Evolutionary conservation across 1,139 yeast genomes (phyloP), one percentile per base, ranked within the genome.

Genomic region (Hemisphaericaspora xylofermentans): DNA sequence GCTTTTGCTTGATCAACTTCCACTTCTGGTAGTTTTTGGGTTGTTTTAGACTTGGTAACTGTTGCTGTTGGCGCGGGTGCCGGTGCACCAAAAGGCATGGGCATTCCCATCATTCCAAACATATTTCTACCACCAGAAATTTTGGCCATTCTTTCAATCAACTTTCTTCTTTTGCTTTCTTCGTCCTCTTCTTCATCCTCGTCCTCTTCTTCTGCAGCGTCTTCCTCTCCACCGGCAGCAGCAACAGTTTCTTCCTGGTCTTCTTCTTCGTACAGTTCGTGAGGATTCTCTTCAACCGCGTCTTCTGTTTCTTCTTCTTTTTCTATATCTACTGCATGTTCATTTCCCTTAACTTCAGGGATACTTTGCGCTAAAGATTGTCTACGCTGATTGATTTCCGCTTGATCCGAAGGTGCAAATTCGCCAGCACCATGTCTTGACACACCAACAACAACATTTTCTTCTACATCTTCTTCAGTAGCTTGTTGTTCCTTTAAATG

Each of bases 121-220:
- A 86, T 84, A 41, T 94, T 94, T 58, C 95, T 84, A 12, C 96
- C 96, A 14, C 91, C 91, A 0, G 98, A 87, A 19, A 94, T 77
- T 54, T 85, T 88, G 15, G 99, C 98, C 97, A 93, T 93, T 50
- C 98, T 79, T 52, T 88, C 96, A 26, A 95, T 84, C 43, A 93
- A 72, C 13, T 83, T 88, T 44, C 85, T 77, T 54, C 95, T 78
- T 46, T 84, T 80, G 14, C 84, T 72, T 50, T 88, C 96, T 58
- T 89, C 98, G 36, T 82, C 84, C 34, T 84, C 91, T 34, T 76
- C 66, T 1, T 60, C 68, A 6, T 56, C 64, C n/a, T 51, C 60
- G 2, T 48, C 61, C 2, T 48, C 64, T 2, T 49, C 63, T 2
- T 45, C 58, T n/a, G 53, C 63, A 16, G 51, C 61, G 3, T 30